Evolutionary conservation across 345 rosid genomes (phyloP).

Genomic region (Salix suchowensis): DNA sequence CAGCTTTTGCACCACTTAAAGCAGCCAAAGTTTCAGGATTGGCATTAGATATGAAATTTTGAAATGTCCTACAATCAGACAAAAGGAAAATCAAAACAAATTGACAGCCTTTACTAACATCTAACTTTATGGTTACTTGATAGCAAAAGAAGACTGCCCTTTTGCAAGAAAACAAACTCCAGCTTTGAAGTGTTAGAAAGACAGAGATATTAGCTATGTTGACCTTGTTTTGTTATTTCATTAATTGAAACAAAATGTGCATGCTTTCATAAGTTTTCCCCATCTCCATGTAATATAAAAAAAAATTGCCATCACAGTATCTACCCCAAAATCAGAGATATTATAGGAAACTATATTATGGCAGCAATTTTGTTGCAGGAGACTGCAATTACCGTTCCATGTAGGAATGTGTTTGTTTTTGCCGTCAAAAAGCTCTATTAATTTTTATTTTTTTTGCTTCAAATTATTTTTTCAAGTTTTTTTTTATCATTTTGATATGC

Average conservation of each 20-base stretch:
- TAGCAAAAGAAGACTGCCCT: neutral
- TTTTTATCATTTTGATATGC: no score
- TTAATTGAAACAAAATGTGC: neutral
- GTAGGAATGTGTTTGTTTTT: no score
- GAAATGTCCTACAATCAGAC: constrained; percentile 56
- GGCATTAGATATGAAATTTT: constrained; percentile 65
- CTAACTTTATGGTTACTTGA: neutral
- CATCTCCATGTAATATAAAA: neutral
- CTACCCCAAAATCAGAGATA: neutral
- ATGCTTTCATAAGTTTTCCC: neutral
- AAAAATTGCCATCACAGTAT: neutral
- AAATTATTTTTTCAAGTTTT: no score
- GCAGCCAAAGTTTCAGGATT: constrained; percentile 70
- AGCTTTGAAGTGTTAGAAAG: neutral
- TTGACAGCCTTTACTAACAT: neutral
- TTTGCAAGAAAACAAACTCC: neutral
- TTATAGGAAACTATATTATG: neutral
- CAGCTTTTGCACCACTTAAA: constrained; percentile 64
- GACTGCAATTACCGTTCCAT: neutral
- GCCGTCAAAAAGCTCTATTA: no score
- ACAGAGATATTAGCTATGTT: neutral
- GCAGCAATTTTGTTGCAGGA: neutral
- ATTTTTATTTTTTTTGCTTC: no score
- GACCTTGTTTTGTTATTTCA: neutral
- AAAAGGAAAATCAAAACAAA: neutral